Percentiles rank a stretch among this genome's conserved stretches.
phyloP scores from a whole-genome alignment of 169 alveolate species.

The Toxoplasma gondii region DNA sequence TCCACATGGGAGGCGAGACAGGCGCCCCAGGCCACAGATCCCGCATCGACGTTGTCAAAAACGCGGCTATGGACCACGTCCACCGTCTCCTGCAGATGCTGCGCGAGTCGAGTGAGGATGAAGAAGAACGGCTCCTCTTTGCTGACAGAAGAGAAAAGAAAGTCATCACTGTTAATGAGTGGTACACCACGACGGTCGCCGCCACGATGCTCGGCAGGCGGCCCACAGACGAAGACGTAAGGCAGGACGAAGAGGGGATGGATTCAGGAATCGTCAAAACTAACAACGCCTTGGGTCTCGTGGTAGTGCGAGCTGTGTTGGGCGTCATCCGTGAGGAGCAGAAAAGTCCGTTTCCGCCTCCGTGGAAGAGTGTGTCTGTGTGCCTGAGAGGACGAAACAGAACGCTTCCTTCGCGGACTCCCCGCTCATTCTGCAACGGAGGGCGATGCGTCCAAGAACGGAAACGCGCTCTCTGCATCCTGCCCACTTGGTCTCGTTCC shows the following conservation, averaged over 20 bases:
- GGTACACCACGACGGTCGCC: slow-evolving; percentile 19
- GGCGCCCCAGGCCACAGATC: neutral
- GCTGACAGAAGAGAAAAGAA: neutral
- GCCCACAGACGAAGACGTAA: slow-evolving; percentile 24
- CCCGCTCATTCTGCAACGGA: too few species aligned
- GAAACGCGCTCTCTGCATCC: too few species aligned
- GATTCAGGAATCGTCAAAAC: too few species aligned
- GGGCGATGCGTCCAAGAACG: too few species aligned
- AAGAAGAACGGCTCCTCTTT: neutral
- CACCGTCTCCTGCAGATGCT: slow-evolving; percentile 6
- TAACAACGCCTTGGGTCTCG: too few species aligned
- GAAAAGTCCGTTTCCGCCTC: too few species aligned
- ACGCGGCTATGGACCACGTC: neutral
- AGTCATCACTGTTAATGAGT: neutral
- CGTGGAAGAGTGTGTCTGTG: too few species aligned
- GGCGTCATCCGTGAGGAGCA: too few species aligned
- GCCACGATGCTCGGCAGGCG: slow-evolving; percentile 22
- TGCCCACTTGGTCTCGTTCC: too few species aligned
- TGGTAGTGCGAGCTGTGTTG: too few species aligned
- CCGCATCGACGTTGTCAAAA: neutral
- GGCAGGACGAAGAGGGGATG: neutral
- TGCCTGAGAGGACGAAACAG: too few species aligned
- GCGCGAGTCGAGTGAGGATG: neutral
- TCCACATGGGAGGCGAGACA: neutral
- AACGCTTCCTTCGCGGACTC: too few species aligned